Base-by-base conservation (phyloP, 257 asterid species). In the Fraxinus quadrangulata region DNA sequence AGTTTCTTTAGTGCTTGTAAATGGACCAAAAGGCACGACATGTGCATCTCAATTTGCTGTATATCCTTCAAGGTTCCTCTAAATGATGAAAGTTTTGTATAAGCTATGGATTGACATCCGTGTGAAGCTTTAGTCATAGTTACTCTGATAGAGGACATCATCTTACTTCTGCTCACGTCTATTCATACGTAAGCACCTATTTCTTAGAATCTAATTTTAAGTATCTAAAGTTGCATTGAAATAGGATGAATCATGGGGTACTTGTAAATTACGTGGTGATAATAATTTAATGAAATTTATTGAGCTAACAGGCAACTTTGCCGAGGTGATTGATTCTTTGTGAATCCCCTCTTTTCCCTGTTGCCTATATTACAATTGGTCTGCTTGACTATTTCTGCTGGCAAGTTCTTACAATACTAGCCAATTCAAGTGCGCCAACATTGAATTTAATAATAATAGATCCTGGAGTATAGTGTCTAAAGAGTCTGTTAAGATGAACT, bases 121-220 rank as follows among this genome's bases (percentile, higher is more conserved):
- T 70, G 75, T 84, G 88, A 79, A 54, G 84, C 84, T 77, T 9
- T 73, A 40, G 83, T 78, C 79, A 84, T 89, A 87, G 91, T 85
- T 87, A 85, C 87, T 81, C 89, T 83, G 87, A 86, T 84, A 71
- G 86, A 85, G 84, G 84, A 6, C 67, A 24, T 30, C 67, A 14
- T 1, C 39, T n/a, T 3, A 21, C 34, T 78, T 11, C n/a, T 47
- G 14, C 24, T 33, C 30, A 23, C 9, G 28, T 5, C 34, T 4
- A 3, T 6, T 11, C 17, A 4, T 10, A 4, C 42, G 4, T 1
- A 5, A 4, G 59, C 21, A 13, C 24, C 12, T 1, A 16, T 23
- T 56, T 3, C 23, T 19, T 19, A 19, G 11, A n/a, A 54, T n/a
- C 26, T 6, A 17, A n/a, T 54, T 17, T 45, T 14, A 14, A 47